Evolutionary conservation across 1,284 basidiomycete genomes (phyloP), one percentile per base, ranked within the genome.

Genomic region (Ganoderma lucidum): DNA sequence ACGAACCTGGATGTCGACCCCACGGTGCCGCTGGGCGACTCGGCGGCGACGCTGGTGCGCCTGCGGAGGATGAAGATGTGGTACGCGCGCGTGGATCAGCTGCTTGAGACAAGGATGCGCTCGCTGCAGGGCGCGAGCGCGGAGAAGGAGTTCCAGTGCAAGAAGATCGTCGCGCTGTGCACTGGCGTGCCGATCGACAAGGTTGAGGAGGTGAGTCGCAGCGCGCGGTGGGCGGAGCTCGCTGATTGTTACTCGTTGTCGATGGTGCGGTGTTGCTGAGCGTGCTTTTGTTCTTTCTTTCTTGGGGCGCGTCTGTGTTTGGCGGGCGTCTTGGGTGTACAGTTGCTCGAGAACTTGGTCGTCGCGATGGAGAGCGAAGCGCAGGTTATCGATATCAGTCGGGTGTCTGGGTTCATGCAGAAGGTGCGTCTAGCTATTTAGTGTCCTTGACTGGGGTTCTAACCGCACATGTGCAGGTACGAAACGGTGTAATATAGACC

Each of bases 281-380:
- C 44, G 58, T 48, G 53, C n/a, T 8, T 37, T 37, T 39, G 39
- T 64, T 48, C 48, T 23, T 62, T 63, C 53, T 15, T 30, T 32
- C 14, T 55, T 17, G 30, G 6, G 28, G 4, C 53, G 30, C 2
- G 53, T 30, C 19, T 56, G 53, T 23, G 23, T 14, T 28, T 51
- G 14, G 48, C 48, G 53, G 14, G 56, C 35, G 39, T 42, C 10
- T 61, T 39, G 59, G n/a, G 9, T 14, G 23, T 61, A 8, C 73
- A 96, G 93, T 94, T 96, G 89, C 85, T 97, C 62, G 95, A 96
- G 77, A 93, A 95, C 74, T 85, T 98, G 59, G 87, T 96, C 32
- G 86, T 95, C 67, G 96, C 96, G 32, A 91, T 97, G 65, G 96
- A 97, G 80, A 96, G 93, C 76, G 96, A 97, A 78, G 86, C 93